Base-by-base conservation (phyloP, 1,139 yeast genomes). In the Candida tropicalis region DNA sequence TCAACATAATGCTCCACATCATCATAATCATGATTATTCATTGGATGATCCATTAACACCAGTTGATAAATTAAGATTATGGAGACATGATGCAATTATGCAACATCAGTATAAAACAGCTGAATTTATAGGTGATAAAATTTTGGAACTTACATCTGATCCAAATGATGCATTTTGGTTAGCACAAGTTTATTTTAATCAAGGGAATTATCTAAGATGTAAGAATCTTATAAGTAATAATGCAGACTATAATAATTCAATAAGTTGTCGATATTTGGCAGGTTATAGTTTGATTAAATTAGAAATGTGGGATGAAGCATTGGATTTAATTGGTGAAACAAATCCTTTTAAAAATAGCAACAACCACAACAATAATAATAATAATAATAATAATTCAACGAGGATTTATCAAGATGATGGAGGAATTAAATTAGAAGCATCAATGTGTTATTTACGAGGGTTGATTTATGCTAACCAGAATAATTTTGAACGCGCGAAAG, bases 141-240 rank as follows among this genome's bases (percentile, higher is more conserved):
- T 95, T 8, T 73, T 65, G 38, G 81, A 91, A 0, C 67, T 91
- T 46, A 86, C 91, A 1, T 77, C 80, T 49, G 97, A 91, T 57
- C 86, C 97, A 12, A 87, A 86, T 56, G 98, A 93, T 62, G 97
- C 97, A 11, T 91, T 90, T 62, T 93, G 98, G 97, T 72, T 93
- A 35, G 97, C 96, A 0, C 97, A 93, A 64, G 95, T 87, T 2
- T 84, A 86, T 59, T 88, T 82, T 62, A 70, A 77, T 41, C 77
- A 81, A 48, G 93, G 95, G 10, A 82, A 87, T 58, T 90, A 81
- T 60, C 77, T 85, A 31, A 72, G 97, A 35, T 97, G 96, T 2
- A 79, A 88, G 44, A 83, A 82, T 52, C 65, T 91, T 39, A 60
- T 79, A 26, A 65, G 78, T 8, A 60, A 69, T 26, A 66, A 66